These are phyloP conservation scores for Immersiella caudata DNA, from an alignment of 495 filamentous ascomycete genomes.

Conservation along the genomic window DNA sequence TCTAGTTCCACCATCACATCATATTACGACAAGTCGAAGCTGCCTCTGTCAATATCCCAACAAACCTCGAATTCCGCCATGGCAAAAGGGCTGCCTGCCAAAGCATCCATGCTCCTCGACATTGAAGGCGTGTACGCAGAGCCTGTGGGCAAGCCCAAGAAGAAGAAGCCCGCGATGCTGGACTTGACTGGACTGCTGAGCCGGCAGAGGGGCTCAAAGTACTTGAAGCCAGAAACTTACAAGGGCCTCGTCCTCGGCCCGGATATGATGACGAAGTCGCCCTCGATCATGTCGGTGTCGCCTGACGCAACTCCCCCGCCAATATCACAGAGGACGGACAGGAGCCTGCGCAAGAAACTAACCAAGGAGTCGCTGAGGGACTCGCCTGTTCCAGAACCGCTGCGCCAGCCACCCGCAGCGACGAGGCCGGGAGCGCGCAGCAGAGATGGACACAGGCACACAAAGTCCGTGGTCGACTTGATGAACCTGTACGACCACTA, in stretches of 20 bases:
- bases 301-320: slow-evolving; percentile 35
- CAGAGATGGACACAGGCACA: slow-evolving; percentile 20
- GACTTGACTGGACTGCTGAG: slow-evolving; percentile 47
- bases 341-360: slow-evolving; percentile 31
- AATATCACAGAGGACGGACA: slow-evolving; percentile 31
- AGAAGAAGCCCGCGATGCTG: slow-evolving; percentile 54
- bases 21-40: slow-evolving; percentile 55
- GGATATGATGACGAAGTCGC: slow-evolving; percentile 41
- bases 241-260: slow-evolving; percentile 31
- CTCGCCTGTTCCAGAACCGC: slow-evolving; percentile 23
- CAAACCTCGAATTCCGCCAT: slow-evolving; percentile 59
- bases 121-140: slow-evolving; percentile 37
- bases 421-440: slow-evolving; percentile 9
- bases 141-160: slow-evolving; percentile 28
- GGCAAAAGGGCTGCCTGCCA: slow-evolving; percentile 54
- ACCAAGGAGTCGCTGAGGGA: slow-evolving; percentile 41
- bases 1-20: slow-evolving; percentile 56
- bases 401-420: slow-evolving; percentile 36
- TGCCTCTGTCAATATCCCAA: slow-evolving; percentile 56
- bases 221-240: slow-evolving; percentile 25
- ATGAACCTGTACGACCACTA: slow-evolving; percentile 57
- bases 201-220: slow-evolving; percentile 23
- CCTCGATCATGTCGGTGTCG: slow-evolving; percentile 44
- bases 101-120: slow-evolving; percentile 46
- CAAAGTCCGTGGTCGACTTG: slow-evolving; percentile 37